These are phyloP conservation scores for Hordeum marinum DNA, from an alignment of 176 grass and related monocot species.

Conservation along the genomic window DNA sequence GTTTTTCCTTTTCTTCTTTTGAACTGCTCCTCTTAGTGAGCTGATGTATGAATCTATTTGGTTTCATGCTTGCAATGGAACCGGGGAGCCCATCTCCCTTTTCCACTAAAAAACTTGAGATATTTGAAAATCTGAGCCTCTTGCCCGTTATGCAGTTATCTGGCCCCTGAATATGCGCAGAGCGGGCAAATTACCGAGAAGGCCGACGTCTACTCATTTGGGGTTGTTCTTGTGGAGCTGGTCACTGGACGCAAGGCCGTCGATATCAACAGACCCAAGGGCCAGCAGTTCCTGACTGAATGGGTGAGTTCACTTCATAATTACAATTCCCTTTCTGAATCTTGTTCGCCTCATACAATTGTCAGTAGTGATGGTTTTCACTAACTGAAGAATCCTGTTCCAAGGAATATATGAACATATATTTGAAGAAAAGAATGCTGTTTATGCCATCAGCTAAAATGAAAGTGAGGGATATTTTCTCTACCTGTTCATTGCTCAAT, in stretches of 20 bases:
- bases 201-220: conserved; percentile 95
- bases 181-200: conserved; percentile 97
- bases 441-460: not conserved
- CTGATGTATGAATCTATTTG: no score
- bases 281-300: conserved; percentile 96
- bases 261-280: conserved; percentile 93
- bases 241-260: conserved; percentile 91
- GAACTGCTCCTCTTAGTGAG: no score
- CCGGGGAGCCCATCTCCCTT: no score
- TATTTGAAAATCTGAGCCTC: not conserved
- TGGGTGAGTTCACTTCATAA: conserved; percentile 50
- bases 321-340: not conserved
- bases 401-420: no score
- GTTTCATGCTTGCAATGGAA: no score
- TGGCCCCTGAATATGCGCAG: conserved; percentile 86
- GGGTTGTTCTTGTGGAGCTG: conserved; percentile 84
- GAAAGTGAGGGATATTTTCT: not conserved
- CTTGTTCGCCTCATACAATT: not conserved
- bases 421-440: not conserved
- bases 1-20: no score
- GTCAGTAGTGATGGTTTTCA: not conserved
- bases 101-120: no score
- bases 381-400: not conserved
- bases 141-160: conserved; percentile 38
- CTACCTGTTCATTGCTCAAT: not conserved